Evolutionary conservation across 768 basidiomycete genomes (phyloP).

Genomic region (Suillus paluster): DNA sequence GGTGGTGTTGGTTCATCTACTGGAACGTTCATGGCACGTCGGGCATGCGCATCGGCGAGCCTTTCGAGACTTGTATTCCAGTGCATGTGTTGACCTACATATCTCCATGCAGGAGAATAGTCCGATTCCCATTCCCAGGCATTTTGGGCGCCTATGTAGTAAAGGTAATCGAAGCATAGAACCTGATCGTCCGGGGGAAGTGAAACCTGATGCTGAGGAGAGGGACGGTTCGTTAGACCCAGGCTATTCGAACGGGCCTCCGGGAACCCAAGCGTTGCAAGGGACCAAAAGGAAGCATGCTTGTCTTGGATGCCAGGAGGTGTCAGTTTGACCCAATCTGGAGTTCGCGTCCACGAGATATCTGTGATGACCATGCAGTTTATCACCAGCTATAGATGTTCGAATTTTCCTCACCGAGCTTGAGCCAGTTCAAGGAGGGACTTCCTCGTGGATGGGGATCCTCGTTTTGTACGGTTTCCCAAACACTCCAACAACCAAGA

Average conservation of each 20-base stretch:
- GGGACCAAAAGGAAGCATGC: conserved; percentile 29
- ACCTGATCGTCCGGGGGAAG: conserved; percentile 28
- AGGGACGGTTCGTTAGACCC: conserved; percentile 15
- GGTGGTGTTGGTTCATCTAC: conserved; percentile 48
- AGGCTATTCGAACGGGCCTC: conserved; percentile 16
- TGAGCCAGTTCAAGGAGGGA: conserved; percentile 3
- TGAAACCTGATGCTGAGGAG: conserved; percentile 20
- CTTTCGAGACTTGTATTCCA: conserved; percentile 49
- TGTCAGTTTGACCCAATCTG: conserved; percentile 26
- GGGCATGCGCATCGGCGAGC: conserved; percentile 50
- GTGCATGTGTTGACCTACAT: conserved; percentile 54
- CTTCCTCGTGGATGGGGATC: conserved; percentile 20
- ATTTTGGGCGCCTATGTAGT: conserved; percentile 44
- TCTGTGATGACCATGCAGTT: conserved; percentile 42
- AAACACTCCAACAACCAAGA: conserved; percentile 27
- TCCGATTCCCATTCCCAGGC: conserved; percentile 60
- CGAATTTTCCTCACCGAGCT: conserved; percentile 10
- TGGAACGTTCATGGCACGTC: conserved; percentile 45
- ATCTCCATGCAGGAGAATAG: conserved; percentile 62
- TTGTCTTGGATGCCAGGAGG: conserved; percentile 20
- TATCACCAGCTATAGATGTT: conserved; percentile 35
- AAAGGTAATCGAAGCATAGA: conserved; percentile 31
- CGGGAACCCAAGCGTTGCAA: conserved; percentile 28
- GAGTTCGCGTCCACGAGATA: conserved; percentile 29
- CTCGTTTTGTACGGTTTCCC: conserved; percentile 21